phyloP scores from a whole-genome alignment of 371 early-diverging fungal species.

The Dichotomocladium elegans region DNA sequence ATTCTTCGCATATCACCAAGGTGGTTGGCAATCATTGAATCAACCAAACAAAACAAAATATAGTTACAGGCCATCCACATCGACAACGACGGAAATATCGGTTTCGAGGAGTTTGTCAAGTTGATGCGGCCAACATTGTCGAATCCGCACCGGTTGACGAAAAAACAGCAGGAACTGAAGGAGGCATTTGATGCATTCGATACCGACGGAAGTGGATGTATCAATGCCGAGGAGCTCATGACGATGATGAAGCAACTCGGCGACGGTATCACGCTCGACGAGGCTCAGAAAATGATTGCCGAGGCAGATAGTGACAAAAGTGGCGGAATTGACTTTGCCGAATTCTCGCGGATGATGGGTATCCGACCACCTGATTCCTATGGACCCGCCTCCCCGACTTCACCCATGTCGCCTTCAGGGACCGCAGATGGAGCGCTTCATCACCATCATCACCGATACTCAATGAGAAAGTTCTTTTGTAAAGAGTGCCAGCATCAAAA shows the following conservation, averaged over 20 bases:
- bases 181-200: slow-evolving; percentile 45
- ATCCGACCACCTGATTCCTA: slow-evolving; percentile 10
- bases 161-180: slow-evolving; percentile 31
- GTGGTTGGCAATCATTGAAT: background rate
- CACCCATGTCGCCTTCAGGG: slow-evolving; percentile 2
- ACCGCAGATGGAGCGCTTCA: slow-evolving; percentile 8
- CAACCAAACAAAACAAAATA: background rate
- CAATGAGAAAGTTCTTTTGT: slow-evolving; percentile 29
- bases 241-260: slow-evolving; percentile 42
- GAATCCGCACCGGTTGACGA: slow-evolving; percentile 22
- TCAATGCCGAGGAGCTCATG: slow-evolving; percentile 29
- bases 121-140: slow-evolving; percentile 41
- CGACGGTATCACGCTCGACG: slow-evolving; percentile 28
- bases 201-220: slow-evolving; percentile 32
- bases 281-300: slow-evolving; percentile 28
- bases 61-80: slow-evolving; percentile 15
- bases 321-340: slow-evolving; percentile 35
- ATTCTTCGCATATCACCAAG: background rate
- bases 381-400: background rate
- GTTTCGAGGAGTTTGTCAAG: slow-evolving; percentile 38
- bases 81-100: slow-evolving; percentile 18
- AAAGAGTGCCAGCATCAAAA: slow-evolving; percentile 14
- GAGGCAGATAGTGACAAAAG: slow-evolving; percentile 38
- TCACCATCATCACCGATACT: slow-evolving; percentile 19
- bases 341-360: slow-evolving; percentile 42